Evolutionary conservation across 768 basidiomycete species (phyloP), one percentile per base, ranked within the genome.

Genomic region (Boletellus ananas): DNA sequence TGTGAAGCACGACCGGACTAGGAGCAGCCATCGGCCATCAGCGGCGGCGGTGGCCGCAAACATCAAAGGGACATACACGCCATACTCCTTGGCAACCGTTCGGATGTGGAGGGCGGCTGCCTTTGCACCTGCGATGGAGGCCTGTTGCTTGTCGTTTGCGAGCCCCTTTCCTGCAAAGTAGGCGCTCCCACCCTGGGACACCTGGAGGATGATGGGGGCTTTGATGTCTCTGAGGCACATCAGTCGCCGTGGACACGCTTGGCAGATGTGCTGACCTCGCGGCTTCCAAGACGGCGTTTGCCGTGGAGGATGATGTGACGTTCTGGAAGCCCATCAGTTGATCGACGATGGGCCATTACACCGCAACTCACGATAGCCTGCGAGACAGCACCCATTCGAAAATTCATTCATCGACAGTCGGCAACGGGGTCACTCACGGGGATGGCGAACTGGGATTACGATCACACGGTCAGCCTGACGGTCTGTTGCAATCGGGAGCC

Each of bases 161-260:
- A 99, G 80, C 25, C 94, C 95, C 72, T 99, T 99, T 55, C 96
- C 96, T 39, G 92, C 92, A 65, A 90, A 97, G 79, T 87, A 97
- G 45, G 94, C 95, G 54, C 83, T 80, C 62, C 96, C 96, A 50
- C 96, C 96, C 70, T 99, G 94, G 48, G 96, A 99, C 56, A 94
- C 85, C 68, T 98, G 96, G 62, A 97, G 76, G 72, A 99, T 98
- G 74, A 99, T 94, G 51, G 95, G 95, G 27, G 95, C 79, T 71
- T 98, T 97, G 79, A 90, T 82, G 70, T 97, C 96, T 57, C 91
- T 91, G 61, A 39, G 49, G 27, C 21, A 12, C 21, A 21, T 65
- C 25, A 57, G 46, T 16, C 0, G 42, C 57, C 51, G 48, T 52
- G 49, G 44, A 49, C 35, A 38, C 39, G 16, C 38, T 41, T 23